Evolutionary conservation across 2,329 filamentous ascomycete species (phyloP).

Genomic region (Cercospora sesami): DNA sequence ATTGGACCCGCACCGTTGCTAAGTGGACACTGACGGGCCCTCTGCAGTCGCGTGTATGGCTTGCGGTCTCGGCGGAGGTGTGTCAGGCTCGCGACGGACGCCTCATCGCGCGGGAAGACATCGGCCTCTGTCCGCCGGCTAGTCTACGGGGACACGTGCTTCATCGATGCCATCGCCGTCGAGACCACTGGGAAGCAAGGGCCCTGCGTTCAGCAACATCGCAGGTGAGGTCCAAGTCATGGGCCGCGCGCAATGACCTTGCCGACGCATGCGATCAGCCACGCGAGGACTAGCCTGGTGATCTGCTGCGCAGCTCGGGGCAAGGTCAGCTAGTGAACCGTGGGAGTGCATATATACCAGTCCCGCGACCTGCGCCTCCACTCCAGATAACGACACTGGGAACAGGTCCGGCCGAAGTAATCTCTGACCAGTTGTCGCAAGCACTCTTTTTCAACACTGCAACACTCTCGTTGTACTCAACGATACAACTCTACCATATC

Average conservation of each 20-base stretch:
- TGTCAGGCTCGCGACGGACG: not conserved
- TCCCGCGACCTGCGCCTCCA: not conserved
- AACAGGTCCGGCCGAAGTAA: conserved; percentile 4
- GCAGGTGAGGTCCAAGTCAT: conserved; percentile 8
- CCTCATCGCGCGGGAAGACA: conserved; percentile 1
- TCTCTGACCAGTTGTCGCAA: conserved; percentile 3
- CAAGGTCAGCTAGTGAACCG: conserved; percentile 5
- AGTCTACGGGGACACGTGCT: not conserved
- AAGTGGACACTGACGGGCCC: not conserved
- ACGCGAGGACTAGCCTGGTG: conserved; percentile 7
- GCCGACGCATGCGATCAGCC: conserved; percentile 9
- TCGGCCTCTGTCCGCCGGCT: not conserved
- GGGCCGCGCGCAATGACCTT: not conserved
- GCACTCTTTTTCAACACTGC: conserved; percentile 14
- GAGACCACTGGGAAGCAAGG: not conserved
- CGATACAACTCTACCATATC: conserved; percentile 14
- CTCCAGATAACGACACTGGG: conserved; percentile 13
- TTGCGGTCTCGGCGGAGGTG: not conserved
- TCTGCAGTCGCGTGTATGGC: not conserved
- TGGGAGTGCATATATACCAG: not conserved
- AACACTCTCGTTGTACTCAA: conserved; percentile 24
- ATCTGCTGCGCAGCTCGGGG: conserved; percentile 4
- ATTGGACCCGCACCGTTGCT: not conserved
- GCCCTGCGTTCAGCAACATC: not conserved
- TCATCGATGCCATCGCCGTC: not conserved